phyloP scores from a whole-genome alignment of 371 early-diverging fungal species.

The Mortierella sp. region DNA sequence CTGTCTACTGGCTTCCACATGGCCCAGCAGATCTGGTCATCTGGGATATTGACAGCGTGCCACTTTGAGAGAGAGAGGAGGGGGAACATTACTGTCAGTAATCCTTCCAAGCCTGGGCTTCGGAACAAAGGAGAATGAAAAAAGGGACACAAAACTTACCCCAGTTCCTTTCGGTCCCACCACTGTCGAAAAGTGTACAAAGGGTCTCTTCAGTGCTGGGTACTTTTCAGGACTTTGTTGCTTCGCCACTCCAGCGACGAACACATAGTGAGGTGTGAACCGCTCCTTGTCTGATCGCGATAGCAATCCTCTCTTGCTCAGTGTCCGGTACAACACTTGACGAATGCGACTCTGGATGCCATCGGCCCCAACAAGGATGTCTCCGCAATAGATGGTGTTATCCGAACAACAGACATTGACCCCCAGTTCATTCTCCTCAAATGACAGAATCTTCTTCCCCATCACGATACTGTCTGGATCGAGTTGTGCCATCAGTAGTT shows the following conservation, averaged over 20 bases:
- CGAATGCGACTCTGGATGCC: conserved; percentile 24
- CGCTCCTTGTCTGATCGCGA: conserved; percentile 7
- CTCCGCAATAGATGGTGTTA: conserved; percentile 26
- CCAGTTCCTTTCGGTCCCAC: conserved; percentile 10
- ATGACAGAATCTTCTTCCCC: conserved; percentile 21
- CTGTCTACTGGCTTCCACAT: conserved; percentile 19
- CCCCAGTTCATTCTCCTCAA: conserved; percentile 23
- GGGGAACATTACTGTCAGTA: not conserved
- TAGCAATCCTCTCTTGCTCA: conserved; percentile 8
- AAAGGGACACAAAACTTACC: conserved; percentile 12
- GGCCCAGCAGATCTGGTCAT: conserved; percentile 25
- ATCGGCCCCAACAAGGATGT: conserved; percentile 35
- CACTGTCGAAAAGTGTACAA: conserved; percentile 9
- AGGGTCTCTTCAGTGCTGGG: conserved; percentile 15
- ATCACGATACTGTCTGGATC: conserved; percentile 7
- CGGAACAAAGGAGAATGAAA: too few species aligned
- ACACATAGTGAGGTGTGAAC: conserved; percentile 2
- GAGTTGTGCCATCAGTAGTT: conserved; percentile 12
- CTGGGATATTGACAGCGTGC: conserved; percentile 17
- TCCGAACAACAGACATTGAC: conserved; percentile 20
- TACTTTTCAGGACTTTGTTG: conserved; percentile 6
- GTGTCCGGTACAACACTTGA: not conserved
- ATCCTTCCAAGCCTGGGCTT: too few species aligned
- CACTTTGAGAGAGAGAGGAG: not conserved
- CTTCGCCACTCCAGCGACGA: conserved; percentile 9